phyloP scores from a whole-genome alignment of 345 rosid genomes.

The Citrus mangshanensis region DNA sequence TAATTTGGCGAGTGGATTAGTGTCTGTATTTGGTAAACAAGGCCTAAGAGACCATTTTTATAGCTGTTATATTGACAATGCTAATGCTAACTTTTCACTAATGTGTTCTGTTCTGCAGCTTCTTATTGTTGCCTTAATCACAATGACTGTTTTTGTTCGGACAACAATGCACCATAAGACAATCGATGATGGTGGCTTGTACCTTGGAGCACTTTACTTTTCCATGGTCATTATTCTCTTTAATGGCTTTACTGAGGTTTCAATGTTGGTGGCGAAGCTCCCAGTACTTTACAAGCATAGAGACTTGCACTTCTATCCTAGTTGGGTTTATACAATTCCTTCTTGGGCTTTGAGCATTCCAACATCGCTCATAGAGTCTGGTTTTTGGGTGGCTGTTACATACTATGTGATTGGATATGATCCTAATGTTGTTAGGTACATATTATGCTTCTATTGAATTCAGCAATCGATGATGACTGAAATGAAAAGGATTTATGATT shows the following conservation, averaged over 20 bases:
- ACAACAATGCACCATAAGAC: slow-evolving; percentile 77
- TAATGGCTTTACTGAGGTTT: slow-evolving; percentile 96
- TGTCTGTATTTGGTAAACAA: not conserved
- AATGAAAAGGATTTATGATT: slow-evolving; percentile 15
- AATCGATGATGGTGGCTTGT: slow-evolving; percentile 83
- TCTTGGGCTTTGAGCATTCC: slow-evolving; percentile 90
- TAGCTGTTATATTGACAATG: not conserved
- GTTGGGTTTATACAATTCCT: slow-evolving; percentile 93
- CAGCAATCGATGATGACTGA: not conserved
- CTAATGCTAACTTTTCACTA: slow-evolving; percentile 12
- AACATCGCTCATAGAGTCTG: slow-evolving; percentile 84
- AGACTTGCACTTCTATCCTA: slow-evolving; percentile 91
- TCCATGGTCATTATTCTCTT: slow-evolving; percentile 98
- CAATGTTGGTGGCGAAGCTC: slow-evolving; percentile 95
- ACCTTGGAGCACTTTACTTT: slow-evolving; percentile 84
- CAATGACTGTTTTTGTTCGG: slow-evolving; percentile 96
- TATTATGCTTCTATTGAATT: slow-evolving; percentile 15
- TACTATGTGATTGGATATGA: slow-evolving; percentile 92
- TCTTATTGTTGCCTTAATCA: slow-evolving; percentile 80
- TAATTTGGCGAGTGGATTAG: not conserved
- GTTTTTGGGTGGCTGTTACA: slow-evolving; percentile 88
- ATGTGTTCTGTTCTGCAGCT: slow-evolving; percentile 57
- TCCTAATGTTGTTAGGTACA: slow-evolving; percentile 72
- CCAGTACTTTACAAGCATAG: slow-evolving; percentile 95
- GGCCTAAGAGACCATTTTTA: too few species aligned